These are phyloP conservation scores for Naganishia antarctica DNA, from an alignment of 768 basidiomycete species.

Conservation along the genomic window DNA sequence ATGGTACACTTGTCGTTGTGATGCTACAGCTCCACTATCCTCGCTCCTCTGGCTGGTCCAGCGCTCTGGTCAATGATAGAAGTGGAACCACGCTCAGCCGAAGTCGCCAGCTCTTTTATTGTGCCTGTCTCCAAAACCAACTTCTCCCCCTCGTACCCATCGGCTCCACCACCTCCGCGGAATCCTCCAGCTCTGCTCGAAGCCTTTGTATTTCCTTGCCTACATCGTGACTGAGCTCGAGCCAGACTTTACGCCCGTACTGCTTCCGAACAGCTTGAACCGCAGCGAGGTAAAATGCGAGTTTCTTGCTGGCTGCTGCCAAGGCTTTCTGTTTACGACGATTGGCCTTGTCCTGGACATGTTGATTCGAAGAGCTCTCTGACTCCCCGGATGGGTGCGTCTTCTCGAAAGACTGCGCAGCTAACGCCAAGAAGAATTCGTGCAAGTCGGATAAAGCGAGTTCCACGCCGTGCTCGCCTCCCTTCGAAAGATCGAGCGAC, in stretches of 20 bases:
- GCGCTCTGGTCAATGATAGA: too few relatives aligned
- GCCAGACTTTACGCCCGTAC: background rate
- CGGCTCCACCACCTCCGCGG: too few relatives aligned
- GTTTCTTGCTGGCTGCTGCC: background rate
- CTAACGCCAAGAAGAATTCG: background rate
- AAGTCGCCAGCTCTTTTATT: too few relatives aligned
- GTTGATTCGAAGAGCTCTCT: background rate
- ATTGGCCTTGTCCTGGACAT: background rate
- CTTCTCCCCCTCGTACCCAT: too few relatives aligned
- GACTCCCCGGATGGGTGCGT: too few relatives aligned
- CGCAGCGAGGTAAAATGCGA: constrained; percentile 3
- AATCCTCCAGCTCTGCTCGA: background rate
- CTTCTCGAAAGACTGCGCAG: background rate
- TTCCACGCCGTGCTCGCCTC: background rate
- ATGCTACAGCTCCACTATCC: too few relatives aligned
- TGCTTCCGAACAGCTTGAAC: constrained; percentile 1
- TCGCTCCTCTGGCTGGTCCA: too few relatives aligned
- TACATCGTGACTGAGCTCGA: background rate
- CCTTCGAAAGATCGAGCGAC: constrained; percentile 1
- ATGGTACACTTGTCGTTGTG: too few relatives aligned
- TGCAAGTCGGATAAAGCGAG: background rate
- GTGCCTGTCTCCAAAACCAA: too few relatives aligned
- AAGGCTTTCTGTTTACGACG: background rate
- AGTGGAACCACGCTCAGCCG: too few relatives aligned
- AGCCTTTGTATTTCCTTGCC: background rate